Base-by-base conservation (phyloP, 73 alveolate species). In the Stentor roeselii region DNA sequence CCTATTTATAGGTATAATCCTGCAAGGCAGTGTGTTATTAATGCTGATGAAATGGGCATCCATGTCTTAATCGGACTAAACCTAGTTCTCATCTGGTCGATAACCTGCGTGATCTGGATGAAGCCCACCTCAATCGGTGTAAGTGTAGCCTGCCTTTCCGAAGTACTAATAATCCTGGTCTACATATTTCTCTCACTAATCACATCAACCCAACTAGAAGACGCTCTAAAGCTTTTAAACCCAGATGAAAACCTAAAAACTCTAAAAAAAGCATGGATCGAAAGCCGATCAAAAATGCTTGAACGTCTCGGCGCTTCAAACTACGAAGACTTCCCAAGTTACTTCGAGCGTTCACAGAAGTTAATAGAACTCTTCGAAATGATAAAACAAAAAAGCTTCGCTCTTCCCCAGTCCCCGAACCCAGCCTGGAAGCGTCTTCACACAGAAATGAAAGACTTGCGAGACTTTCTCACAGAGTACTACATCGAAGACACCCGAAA, bases 1-100 rank as follows among this genome's bases (percentile, higher is more conserved):
- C 97, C 97, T 11, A 85, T 90, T 14, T 92, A 78, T 83, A 90
- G 76, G 31, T 92, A 92, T 78, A 82, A 85, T 42, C 88, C 97
- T 2, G 82, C 83, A 78, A 90, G 85, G 58, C 86, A 91, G 39
- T 84, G 86, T 41, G 80, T 92, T 30, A 88, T 76, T 14, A 59
- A 84, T 21, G 85, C 80, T 32, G 87, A 92, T 76, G 41, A 32
- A 6, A 89, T 92, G 0, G 76, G 88, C 32, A 80, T 84, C 3
- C 39, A 82, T 11, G 37, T 90, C 41, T 30, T 87, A 3, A 21
- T 36, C 1, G 83, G 86, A 15, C 59, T 89, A 41, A 74, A 84
- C 78, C 3, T 82, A 14, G 14, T 86, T 59, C 37, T 89, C 42
- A 58, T 67, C 1, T 92, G 95, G 95, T 42, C 93, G 3, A 82